Evolutionary conservation across 2,329 filamentous ascomycete genomes (phyloP).

Genomic region (Penicillium sp.): DNA sequence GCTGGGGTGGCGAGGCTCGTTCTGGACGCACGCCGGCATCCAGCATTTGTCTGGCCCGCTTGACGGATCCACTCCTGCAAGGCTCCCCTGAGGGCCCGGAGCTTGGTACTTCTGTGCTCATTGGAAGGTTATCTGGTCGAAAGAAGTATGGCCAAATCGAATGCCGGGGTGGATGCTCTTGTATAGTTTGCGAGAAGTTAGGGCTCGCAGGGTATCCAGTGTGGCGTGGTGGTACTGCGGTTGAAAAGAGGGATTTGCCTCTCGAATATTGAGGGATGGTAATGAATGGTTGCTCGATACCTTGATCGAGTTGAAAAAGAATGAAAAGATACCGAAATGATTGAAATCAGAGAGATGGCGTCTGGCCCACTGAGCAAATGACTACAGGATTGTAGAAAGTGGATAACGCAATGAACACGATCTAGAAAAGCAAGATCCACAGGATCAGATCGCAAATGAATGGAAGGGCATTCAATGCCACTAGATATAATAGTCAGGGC

Average conservation of each 20-base stretch:
- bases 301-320: conserved; percentile 14
- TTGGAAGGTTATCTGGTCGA: conserved; percentile 13
- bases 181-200: neutral
- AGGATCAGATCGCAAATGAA: conserved; percentile 25
- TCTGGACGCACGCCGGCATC: conserved; percentile 33
- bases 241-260: neutral
- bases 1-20: conserved; percentile 13
- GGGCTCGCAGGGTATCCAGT: conserved; percentile 15
- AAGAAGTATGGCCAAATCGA: neutral
- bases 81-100: conserved; percentile 14
- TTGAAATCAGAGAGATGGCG: conserved; percentile 9
- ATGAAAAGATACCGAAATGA: conserved; percentile 1
- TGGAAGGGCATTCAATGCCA: conserved; percentile 37
- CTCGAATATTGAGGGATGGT: neutral
- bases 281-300: conserved; percentile 10
- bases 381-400: neutral
- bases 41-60: conserved; percentile 37
- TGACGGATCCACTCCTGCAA: conserved; percentile 36
- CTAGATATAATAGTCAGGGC: conserved; percentile 12
- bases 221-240: neutral
- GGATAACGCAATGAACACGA: conserved; percentile 14
- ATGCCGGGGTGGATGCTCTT: neutral
- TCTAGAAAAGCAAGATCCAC: conserved; percentile 8
- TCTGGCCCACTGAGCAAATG: neutral
- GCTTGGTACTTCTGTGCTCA: conserved; percentile 21